These are phyloP conservation scores for Chondrus crispus DNA, from an alignment of 23 red algal species.

Conservation along the genomic window DNA sequence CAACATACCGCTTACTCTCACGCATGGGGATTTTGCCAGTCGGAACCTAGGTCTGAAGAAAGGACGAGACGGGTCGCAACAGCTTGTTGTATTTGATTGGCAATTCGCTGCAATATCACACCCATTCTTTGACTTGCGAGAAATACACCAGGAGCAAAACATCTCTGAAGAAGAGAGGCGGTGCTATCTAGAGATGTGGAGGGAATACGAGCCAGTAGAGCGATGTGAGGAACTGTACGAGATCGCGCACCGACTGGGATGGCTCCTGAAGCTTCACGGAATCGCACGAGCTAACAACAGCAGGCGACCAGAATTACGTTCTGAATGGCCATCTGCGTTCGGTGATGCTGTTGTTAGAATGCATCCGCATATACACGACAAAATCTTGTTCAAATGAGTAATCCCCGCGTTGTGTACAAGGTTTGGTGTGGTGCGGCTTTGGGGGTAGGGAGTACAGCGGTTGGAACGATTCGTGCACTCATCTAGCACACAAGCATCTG, in stretches of 20 bases:
- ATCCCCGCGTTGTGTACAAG: no score
- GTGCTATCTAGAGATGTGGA: not conserved
- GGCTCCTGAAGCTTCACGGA: constrained; percentile 1
- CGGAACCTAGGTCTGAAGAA: not conserved
- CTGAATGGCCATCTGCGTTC: no score
- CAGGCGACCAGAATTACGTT: not conserved
- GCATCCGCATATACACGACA: no score
- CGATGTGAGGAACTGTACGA: not conserved
- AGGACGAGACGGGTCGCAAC: not conserved
- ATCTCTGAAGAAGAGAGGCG: not conserved
- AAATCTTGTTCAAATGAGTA: no score
- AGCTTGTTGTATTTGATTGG: not conserved
- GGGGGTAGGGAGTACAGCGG: no score
- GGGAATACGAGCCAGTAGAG: not conserved
- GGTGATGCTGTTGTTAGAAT: no score
- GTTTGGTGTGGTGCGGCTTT: no score
- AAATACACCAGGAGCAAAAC: not conserved
- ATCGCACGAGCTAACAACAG: not conserved
- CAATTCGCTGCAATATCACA: not conserved
- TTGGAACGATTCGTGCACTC: no score
- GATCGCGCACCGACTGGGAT: not conserved
- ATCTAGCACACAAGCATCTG: no score
- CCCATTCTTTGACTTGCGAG: constrained; percentile 9
- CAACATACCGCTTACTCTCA: constrained; percentile 3
- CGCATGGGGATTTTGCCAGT: not conserved